Conservation (phyloP, 2,329 filamentous ascomycete genomes). For the Diaporthe capsici region DNA sequence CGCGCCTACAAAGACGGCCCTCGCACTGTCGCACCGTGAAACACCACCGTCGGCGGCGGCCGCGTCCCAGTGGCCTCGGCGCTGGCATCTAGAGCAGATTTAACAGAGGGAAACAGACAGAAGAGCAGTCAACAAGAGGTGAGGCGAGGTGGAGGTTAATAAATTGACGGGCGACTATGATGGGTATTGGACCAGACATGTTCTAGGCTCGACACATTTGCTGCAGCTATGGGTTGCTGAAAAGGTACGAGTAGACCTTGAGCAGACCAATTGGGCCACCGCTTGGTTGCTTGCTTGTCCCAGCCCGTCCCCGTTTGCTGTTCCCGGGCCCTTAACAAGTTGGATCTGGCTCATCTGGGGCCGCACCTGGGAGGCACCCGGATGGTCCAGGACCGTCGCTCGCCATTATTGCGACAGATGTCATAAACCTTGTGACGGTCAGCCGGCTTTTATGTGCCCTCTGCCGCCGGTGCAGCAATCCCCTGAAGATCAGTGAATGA, state of each 20-base stretch:
- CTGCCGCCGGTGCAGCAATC: slow-evolving; percentile 11
- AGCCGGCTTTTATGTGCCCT: background rate
- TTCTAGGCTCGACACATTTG: background rate
- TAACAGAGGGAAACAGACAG: background rate
- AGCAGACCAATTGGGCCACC: background rate
- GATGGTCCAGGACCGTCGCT: slow-evolving; percentile 31
- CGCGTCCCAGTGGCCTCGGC: background rate
- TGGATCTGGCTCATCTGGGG: background rate
- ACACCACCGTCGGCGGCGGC: background rate
- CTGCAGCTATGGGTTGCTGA: no score
- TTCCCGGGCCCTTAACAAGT: slow-evolving; percentile 2
- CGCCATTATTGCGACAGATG: slow-evolving; percentile 37
- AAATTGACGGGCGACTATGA: background rate
- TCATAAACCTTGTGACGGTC: slow-evolving; percentile 33
- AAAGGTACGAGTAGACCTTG: background rate
- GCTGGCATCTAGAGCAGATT: background rate
- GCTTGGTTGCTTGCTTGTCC: background rate
- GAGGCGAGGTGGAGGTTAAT: background rate
- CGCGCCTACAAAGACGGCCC: background rate
- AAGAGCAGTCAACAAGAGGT: background rate
- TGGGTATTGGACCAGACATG: background rate
- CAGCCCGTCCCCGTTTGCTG: slow-evolving; percentile 15
- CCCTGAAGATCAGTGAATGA: background rate
- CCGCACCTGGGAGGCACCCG: slow-evolving; percentile 9
- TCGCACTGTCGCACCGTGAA: slow-evolving; percentile 6